Evolutionary conservation across 2,329 filamentous ascomycete genomes (phyloP), one percentile per base, ranked within the genome.

Genomic region (Fusarium cyanostomum): DNA sequence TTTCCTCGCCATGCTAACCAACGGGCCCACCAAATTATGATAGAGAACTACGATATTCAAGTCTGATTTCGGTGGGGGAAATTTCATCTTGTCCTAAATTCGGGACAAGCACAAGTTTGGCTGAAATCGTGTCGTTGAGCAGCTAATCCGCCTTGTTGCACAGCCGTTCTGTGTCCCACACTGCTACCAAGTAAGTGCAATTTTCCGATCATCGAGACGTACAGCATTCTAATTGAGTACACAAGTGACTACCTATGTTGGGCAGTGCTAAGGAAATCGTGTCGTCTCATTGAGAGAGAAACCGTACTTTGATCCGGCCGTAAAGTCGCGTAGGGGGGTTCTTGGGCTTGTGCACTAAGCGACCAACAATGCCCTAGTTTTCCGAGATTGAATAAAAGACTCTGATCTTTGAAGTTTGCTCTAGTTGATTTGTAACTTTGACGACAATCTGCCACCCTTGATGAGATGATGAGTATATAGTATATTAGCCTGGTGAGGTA

Each of bases 131-230:
- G 38, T 33, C 35, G 28, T 59, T 15, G 37, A 28, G 8, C 27
- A 43, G 24, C 57, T 60, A 54, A 54, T 28, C 16, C 7, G 46
- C n/a, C 24, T 27, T 18, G 46, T 49, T 27, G 18, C 31, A 60
- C 48, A 57, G 49, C 49, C 35, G 41, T 33, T 52, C 27, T 24
- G 55, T 66, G 46, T 63, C 43, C 12, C 56, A 69, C 60, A 46
- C 52, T 16, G 45, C 49, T 45, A 39, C 57, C 42, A 60, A 61
- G 55, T 66, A 46, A 60, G 60, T 59, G 3, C 44, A 69, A 66
- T 52, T 52, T 37, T 56, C 56, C 59, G 62, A 70, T 44, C 16
- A 7, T 26, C 16, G 28, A 5, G 37, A 26, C 5, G 24, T n/a
- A 43, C 51, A 15, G 12, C 45, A 26, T 54, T 7, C 51, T 56